These are phyloP conservation scores for Solanum piurae DNA, from an alignment of 257 asterid species.

Conservation along the genomic window DNA sequence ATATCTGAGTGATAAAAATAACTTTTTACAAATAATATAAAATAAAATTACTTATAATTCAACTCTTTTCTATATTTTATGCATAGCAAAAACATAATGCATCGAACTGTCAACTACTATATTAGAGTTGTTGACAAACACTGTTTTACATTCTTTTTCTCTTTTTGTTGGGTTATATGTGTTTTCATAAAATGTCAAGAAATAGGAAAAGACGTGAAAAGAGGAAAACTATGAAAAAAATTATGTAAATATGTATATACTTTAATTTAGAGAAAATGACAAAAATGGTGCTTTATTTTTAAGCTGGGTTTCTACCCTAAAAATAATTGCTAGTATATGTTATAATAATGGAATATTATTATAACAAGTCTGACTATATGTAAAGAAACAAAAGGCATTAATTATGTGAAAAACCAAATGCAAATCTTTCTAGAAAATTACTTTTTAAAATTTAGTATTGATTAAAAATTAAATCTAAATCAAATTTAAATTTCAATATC, in stretches of 20 bases:
- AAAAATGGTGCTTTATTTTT: not conserved
- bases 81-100: too few relatives aligned
- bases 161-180: not conserved
- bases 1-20: not conserved
- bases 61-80: too few relatives aligned
- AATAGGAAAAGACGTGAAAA: not conserved
- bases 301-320: not conserved
- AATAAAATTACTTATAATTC: too few relatives aligned
- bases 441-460: too few relatives aligned
- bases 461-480: too few relatives aligned
- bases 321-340: not conserved
- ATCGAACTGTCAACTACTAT: not conserved
- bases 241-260: not conserved
- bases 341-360: not conserved
- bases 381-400: too few relatives aligned
- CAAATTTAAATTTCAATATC: too few relatives aligned
- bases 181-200: not conserved
- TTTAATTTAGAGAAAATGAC: not conserved
- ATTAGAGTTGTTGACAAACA: not conserved
- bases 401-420: not conserved
- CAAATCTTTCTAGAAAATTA: not conserved
- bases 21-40: too few relatives aligned
- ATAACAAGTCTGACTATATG: not conserved
- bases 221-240: not conserved
- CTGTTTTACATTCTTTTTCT: not conserved